phyloP scores from a whole-genome alignment of 768 basidiomycete genomes.

The Thelephora ganbajun region DNA sequence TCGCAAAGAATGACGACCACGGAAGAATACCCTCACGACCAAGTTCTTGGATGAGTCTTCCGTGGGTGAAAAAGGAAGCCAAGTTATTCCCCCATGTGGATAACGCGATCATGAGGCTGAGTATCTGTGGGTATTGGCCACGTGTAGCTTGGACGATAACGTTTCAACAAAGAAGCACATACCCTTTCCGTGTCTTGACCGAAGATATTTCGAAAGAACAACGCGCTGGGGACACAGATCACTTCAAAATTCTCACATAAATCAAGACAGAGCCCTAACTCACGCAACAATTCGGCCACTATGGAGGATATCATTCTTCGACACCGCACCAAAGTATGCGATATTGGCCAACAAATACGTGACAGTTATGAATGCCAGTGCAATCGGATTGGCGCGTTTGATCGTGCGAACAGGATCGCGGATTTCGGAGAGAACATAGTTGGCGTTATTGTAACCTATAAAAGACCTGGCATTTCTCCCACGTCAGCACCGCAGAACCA shows the following conservation, averaged over 20 bases:
- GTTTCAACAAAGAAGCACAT: constrained; percentile 2
- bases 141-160: background rate
- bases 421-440: constrained; percentile 61
- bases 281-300: constrained; percentile 59
- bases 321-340: constrained; percentile 64
- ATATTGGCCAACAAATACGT: constrained; percentile 56
- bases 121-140: constrained; percentile 21
- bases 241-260: background rate
- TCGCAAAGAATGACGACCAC: constrained; percentile 50
- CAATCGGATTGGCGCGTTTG: constrained; percentile 54
- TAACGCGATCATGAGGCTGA: constrained; percentile 49
- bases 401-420: constrained; percentile 58
- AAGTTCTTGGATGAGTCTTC: constrained; percentile 61
- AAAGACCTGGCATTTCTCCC: constrained; percentile 36
- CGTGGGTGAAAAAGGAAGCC: constrained; percentile 50
- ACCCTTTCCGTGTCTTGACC: constrained; percentile 49
- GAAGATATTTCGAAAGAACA: constrained; percentile 66
- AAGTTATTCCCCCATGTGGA: constrained; percentile 54
- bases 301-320: constrained; percentile 51
- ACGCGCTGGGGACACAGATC: constrained; percentile 26
- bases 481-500: background rate
- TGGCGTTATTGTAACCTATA: constrained; percentile 61
- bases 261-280: constrained; percentile 10
- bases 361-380: constrained; percentile 41
- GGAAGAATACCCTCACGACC: constrained; percentile 62